phyloP scores from a whole-genome alignment of 2,329 filamentous ascomycete species.

The Acephala macrosclerotiorum region DNA sequence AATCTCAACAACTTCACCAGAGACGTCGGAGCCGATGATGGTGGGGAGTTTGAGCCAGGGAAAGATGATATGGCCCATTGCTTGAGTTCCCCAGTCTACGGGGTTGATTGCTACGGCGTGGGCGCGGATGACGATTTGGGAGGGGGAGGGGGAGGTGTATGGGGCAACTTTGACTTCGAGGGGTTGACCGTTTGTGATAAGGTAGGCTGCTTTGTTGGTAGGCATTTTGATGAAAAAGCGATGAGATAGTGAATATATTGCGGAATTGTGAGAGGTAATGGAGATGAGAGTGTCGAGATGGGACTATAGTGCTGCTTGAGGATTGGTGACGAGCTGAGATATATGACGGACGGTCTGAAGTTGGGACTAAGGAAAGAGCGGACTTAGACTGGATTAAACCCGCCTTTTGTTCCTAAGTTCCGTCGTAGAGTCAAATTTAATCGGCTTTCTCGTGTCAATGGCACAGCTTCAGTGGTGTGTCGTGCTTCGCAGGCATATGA shows the following conservation, averaged over 20 bases:
- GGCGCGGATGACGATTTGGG: conserved; percentile 50
- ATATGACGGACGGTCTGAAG: too few species aligned
- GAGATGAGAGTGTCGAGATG: too few species aligned
- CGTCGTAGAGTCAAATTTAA: too few species aligned
- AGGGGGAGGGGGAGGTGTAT: conserved; percentile 45
- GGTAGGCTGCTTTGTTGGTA: conserved; percentile 25
- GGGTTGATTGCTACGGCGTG: conserved; percentile 51
- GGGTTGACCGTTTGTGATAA: conserved; percentile 39
- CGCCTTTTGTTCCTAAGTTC: too few species aligned
- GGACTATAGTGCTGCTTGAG: too few species aligned
- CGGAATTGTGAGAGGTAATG: too few species aligned
- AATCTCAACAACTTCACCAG: conserved; percentile 60
- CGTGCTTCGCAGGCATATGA: too few species aligned
- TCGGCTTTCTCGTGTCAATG: too few species aligned
- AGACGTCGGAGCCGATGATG: conserved; percentile 59
- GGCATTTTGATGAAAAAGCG: neutral
- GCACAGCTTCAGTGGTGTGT: too few species aligned
- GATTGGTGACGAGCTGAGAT: too few species aligned
- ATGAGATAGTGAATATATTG: neutral
- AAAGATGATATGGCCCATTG: conserved; percentile 19
- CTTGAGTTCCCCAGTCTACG: conserved; percentile 44
- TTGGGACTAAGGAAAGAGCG: too few species aligned
- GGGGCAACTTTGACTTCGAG: conserved; percentile 46
- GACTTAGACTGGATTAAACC: too few species aligned
- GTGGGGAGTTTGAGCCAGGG: conserved; percentile 39